Percentiles rank a stretch among this genome's conserved stretches.
phyloP scores from a whole-genome alignment of 2,329 filamentous ascomycete genomes.

The Aspergillus jensenii region DNA sequence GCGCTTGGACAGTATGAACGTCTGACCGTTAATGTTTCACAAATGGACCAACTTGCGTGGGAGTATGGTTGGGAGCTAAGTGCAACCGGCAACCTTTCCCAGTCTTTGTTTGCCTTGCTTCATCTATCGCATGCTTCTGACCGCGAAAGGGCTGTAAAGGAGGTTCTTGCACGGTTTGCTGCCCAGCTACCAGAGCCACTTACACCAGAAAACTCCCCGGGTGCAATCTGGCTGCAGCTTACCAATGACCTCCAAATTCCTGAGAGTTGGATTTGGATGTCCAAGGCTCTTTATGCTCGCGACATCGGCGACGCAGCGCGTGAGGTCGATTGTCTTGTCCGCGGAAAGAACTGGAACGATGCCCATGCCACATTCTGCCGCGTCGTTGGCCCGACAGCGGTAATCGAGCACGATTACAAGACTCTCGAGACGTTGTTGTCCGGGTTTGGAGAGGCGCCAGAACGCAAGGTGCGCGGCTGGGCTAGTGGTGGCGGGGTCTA shows the following conservation, averaged over 20 bases:
- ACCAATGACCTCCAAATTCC: slow-evolving; percentile 70
- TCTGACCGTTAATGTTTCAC: slow-evolving; percentile 55
- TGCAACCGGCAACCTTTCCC: slow-evolving; percentile 64
- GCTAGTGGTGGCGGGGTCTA: slow-evolving; percentile 78
- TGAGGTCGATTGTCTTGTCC: slow-evolving; percentile 78
- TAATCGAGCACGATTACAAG: slow-evolving; percentile 79
- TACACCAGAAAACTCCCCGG: slow-evolving; percentile 42
- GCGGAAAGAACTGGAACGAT: slow-evolving; percentile 72
- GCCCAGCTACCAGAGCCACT: slow-evolving; percentile 61
- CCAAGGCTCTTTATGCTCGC: slow-evolving; percentile 79
- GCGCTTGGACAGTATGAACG: slow-evolving; percentile 47
- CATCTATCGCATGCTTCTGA: slow-evolving; percentile 66
- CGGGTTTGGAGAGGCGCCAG: slow-evolving; percentile 65
- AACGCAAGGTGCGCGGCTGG: slow-evolving; percentile 70
- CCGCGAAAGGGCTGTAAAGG: slow-evolving; percentile 67
- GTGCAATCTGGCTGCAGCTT: slow-evolving; percentile 58
- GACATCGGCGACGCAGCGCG: slow-evolving; percentile 66
- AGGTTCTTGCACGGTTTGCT: slow-evolving; percentile 73
- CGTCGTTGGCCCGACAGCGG: slow-evolving; percentile 75
- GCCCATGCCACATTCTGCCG: slow-evolving; percentile 81
- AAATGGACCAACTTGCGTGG: slow-evolving; percentile 65
- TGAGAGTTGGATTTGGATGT: slow-evolving; percentile 77
- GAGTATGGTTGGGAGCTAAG: slow-evolving; percentile 56
- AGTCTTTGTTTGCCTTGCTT: slow-evolving; percentile 73
- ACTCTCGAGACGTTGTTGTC: slow-evolving; percentile 67